Conservation (phyloP, 148 eudicot species). For the Spergularia marina region DNA sequence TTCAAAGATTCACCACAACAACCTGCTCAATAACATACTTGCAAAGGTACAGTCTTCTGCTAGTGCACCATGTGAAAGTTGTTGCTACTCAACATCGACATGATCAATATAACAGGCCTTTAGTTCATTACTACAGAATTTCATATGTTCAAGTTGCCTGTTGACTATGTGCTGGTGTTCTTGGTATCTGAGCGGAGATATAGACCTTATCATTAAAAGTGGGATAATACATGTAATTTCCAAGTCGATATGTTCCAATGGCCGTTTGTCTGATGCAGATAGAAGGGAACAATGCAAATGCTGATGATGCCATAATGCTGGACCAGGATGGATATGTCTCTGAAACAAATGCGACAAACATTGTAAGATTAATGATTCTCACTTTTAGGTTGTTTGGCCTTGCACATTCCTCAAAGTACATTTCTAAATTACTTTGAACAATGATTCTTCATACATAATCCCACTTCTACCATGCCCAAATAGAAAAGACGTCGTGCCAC, state of each 20-base stretch:
- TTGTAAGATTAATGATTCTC: conserved; percentile 45
- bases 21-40: conserved; percentile 84
- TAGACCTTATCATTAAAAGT: neutral
- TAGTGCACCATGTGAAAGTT: neutral
- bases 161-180: neutral
- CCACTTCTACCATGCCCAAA: neutral
- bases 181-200: neutral
- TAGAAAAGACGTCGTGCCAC: neutral
- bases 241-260: neutral
- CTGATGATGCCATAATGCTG: conserved; percentile 98
- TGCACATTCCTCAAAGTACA: neutral
- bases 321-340: conserved; percentile 96
- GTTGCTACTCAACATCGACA: neutral
- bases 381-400: neutral
- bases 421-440: neutral
- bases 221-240: neutral
- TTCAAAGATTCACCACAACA: conserved; percentile 93
- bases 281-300: conserved; percentile 91
- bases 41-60: conserved; percentile 59
- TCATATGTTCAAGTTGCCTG: neutral
- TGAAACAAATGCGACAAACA: conserved; percentile 97
- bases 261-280: conserved; percentile 47
- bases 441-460: neutral
- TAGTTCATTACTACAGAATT: neutral
- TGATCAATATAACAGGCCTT: neutral